These are phyloP conservation scores for Sisymbrium altissimum DNA, from an alignment of 345 rosid species.

Conservation along the genomic window DNA sequence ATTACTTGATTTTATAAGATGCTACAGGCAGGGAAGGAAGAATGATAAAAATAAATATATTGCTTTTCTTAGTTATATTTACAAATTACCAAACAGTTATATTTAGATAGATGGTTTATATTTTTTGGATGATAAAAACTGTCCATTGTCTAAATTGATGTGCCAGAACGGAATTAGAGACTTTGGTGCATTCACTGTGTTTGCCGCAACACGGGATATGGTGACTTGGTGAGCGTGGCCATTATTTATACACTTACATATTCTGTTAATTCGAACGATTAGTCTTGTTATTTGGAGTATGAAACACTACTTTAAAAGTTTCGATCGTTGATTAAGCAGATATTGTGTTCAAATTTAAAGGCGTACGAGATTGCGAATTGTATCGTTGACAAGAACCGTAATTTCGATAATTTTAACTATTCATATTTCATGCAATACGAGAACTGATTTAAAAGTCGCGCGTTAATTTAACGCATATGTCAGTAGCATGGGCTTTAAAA, in stretches of 20 bases:
- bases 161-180: no score
- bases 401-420: neutral
- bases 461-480: slow-evolving; percentile 13
- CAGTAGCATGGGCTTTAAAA: slow-evolving; percentile 22
- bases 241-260: neutral
- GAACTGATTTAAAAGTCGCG: slow-evolving; percentile 2
- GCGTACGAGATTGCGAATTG: neutral
- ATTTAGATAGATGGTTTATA: no score
- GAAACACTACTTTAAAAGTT: neutral
- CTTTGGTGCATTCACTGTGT: no score
- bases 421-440: neutral
- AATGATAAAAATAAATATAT: neutral
- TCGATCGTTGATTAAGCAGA: neutral
- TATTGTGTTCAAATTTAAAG: neutral
- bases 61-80: neutral
- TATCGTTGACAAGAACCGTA: neutral
- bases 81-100: neutral
- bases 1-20: neutral
- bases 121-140: no score
- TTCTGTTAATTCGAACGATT: neutral
- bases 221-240: neutral
- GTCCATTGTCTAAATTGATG: no score
- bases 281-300: neutral
- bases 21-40: neutral
- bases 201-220: neutral